These are phyloP conservation scores for Xerocomus spinulosus DNA, from an alignment of 768 basidiomycete species.

Conservation along the genomic window DNA sequence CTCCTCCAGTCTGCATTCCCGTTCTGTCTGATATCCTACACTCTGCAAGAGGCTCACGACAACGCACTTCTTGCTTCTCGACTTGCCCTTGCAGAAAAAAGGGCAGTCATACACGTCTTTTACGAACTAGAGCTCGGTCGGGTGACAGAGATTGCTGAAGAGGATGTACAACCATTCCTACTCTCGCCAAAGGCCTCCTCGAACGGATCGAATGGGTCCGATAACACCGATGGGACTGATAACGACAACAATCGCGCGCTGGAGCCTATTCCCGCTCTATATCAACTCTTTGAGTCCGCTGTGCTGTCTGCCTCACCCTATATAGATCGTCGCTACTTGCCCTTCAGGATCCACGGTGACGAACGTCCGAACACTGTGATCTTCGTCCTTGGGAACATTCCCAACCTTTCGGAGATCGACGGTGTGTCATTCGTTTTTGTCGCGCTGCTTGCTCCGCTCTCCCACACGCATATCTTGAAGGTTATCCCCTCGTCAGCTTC, in stretches of 20 bases:
- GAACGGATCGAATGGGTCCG: conserved; percentile 31
- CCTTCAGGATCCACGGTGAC: conserved; percentile 50
- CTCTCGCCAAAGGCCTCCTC: conserved; percentile 37
- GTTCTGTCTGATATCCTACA: conserved; percentile 76
- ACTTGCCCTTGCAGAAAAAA: conserved; percentile 63
- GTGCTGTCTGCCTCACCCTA: conserved; percentile 60
- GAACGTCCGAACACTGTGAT: conserved; percentile 61
- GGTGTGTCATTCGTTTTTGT: conserved; percentile 62
- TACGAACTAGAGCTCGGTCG: conserved; percentile 41
- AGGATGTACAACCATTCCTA: conserved; percentile 58
- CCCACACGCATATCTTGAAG: conserved; percentile 49
- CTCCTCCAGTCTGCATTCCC: conserved; percentile 75
- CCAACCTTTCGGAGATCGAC: conserved; percentile 42
- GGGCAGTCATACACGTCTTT: conserved; percentile 85
- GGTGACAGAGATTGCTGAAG: conserved; percentile 52
- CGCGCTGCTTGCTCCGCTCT: conserved; percentile 65
- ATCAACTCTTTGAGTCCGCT: conserved; percentile 63
- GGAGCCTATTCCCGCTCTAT: conserved; percentile 29
- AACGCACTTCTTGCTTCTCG: conserved; percentile 84
- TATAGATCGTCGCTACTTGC: conserved; percentile 55
- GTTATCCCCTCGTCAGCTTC: conserved; percentile 59
- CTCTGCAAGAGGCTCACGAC: conserved; percentile 79
- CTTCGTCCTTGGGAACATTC: conserved; percentile 59
- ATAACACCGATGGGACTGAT: neutral
- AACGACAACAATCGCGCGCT: neutral